A percentile compares a stretch with the other conserved stretches of the same genome.
Evolutionary conservation across 2,329 filamentous ascomycete species (phyloP).

Genomic region (Cladosporium sp.): DNA sequence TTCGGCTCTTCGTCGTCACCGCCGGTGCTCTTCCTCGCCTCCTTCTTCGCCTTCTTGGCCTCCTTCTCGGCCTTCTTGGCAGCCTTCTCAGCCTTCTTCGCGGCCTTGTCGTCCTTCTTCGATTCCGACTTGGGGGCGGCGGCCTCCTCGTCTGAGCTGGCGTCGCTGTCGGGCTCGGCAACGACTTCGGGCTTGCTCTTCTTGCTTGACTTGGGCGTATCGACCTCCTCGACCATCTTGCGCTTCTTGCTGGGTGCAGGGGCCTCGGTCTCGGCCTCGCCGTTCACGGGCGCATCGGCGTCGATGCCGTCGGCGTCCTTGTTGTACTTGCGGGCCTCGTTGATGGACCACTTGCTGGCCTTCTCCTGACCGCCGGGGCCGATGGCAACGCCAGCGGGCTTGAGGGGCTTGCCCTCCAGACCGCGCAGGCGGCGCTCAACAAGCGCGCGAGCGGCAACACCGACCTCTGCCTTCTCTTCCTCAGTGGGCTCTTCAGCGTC

Average conservation of each 20-base stretch:
- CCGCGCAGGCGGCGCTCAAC: conserved; percentile 69
- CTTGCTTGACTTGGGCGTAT: conserved; percentile 15
- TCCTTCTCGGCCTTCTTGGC: conserved; percentile 27
- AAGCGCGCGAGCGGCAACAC: conserved; percentile 63
- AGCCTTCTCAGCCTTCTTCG: conserved; percentile 32
- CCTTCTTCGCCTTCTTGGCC: conserved; percentile 27
- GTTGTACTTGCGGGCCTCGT: conserved; percentile 92
- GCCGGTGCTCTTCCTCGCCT: conserved; percentile 41
- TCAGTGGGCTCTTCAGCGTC: conserved; percentile 62
- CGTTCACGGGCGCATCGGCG: conserved; percentile 51
- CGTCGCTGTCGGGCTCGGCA: conserved; percentile 18
- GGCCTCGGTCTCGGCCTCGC: conserved; percentile 43
- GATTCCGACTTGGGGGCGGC: conserved; percentile 20
- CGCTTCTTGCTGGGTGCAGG: conserved; percentile 34
- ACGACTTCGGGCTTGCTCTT: conserved; percentile 14
- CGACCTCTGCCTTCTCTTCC: conserved; percentile 79
- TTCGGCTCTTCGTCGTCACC: conserved; percentile 45
- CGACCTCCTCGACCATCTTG: conserved; percentile 45
- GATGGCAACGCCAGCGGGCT: conserved; percentile 68
- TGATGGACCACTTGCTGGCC: conserved; percentile 78
- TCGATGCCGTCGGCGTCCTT: conserved; percentile 80
- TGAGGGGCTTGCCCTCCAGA: conserved; percentile 84
- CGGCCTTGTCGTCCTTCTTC: conserved; percentile 22
- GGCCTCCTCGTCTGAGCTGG: conserved; percentile 14
- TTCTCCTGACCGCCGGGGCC: conserved; percentile 64